Evolutionary conservation across 768 basidiomycete genomes (phyloP).

Genomic region (Cytidiella melzeri): DNA sequence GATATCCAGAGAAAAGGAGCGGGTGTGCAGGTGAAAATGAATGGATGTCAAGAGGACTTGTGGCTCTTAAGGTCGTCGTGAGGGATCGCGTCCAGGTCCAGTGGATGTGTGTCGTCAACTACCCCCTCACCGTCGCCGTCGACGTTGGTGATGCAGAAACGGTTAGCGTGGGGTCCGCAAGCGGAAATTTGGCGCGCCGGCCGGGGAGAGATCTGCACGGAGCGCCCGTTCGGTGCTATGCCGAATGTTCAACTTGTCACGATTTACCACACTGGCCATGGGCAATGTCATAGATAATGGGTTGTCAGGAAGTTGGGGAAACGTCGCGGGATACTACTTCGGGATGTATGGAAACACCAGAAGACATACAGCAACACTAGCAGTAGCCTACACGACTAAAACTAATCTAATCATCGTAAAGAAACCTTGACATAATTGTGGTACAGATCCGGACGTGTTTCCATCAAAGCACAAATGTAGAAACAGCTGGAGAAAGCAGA

Average conservation of each 20-base stretch:
- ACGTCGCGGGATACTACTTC: background rate
- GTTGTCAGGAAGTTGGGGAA: no score
- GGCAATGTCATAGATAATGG: no score
- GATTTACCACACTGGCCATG: no score
- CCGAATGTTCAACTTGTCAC: no score
- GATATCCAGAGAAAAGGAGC: conserved; percentile 15
- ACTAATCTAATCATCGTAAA: no score
- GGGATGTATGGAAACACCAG: background rate
- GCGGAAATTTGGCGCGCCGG: background rate
- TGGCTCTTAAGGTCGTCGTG: conserved; percentile 3
- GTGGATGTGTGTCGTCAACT: background rate
- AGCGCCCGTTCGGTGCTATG: background rate
- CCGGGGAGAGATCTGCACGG: background rate
- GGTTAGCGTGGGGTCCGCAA: background rate
- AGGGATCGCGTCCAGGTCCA: background rate
- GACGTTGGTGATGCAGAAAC: background rate
- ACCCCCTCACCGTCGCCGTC: conserved; percentile 6
- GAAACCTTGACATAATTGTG: no score
- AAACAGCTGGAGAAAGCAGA: no score
- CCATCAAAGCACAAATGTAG: no score
- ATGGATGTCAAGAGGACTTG: conserved; percentile 5
- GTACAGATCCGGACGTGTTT: no score
- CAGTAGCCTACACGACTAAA: no score
- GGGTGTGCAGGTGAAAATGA: conserved; percentile 10
- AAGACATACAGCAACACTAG: no score